Evolutionary conservation across 306 rosid genomes (phyloP).

Genomic region (Hippophae tibetana): DNA sequence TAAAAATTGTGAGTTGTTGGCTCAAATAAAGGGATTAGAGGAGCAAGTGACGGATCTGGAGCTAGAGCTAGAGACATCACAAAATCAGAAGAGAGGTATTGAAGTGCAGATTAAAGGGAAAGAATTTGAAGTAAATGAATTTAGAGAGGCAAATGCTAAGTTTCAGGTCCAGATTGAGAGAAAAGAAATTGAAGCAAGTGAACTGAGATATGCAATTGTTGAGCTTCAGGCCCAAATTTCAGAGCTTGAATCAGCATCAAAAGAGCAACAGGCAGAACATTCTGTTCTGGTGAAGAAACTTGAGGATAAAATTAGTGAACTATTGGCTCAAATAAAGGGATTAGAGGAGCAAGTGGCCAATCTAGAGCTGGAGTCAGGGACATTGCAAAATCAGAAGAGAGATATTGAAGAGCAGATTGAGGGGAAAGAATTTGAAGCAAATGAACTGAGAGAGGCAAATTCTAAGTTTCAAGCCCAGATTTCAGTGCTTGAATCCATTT

Average conservation of each 20-base stretch:
- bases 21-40: constrained; percentile 25
- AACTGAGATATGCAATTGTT: constrained; percentile 37
- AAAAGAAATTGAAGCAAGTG: constrained; percentile 37
- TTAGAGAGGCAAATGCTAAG: constrained; percentile 18
- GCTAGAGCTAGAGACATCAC: constrained; percentile 25
- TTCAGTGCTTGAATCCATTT: constrained; percentile 9
- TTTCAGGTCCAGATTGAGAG: constrained; percentile 26
- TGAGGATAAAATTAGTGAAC: constrained; percentile 17
- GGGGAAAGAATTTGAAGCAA: constrained; percentile 28
- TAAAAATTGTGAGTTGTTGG: constrained; percentile 13
- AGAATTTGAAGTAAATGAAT: constrained; percentile 30
- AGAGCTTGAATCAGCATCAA: constrained; percentile 6
- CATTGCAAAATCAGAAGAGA: constrained; percentile 23
- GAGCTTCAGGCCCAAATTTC: constrained; percentile 41
- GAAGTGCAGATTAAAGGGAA: constrained; percentile 25
- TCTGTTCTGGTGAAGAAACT: constrained; percentile 17
- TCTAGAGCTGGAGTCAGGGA: constrained; percentile 25
- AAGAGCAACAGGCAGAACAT: constrained; percentile 14
- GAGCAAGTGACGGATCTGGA: constrained; percentile 19
- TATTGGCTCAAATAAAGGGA: constrained; percentile 19
- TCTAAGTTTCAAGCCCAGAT: constrained; percentile 5
- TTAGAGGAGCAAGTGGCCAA: constrained; percentile 21
- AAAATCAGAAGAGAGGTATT: constrained; percentile 26
- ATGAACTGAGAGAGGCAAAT: constrained; percentile 20
- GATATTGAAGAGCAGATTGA: constrained; percentile 27